These are phyloP conservation scores for Exserohilum turcica DNA, from an alignment of 2,329 filamentous ascomycete species.

Conservation along the genomic window DNA sequence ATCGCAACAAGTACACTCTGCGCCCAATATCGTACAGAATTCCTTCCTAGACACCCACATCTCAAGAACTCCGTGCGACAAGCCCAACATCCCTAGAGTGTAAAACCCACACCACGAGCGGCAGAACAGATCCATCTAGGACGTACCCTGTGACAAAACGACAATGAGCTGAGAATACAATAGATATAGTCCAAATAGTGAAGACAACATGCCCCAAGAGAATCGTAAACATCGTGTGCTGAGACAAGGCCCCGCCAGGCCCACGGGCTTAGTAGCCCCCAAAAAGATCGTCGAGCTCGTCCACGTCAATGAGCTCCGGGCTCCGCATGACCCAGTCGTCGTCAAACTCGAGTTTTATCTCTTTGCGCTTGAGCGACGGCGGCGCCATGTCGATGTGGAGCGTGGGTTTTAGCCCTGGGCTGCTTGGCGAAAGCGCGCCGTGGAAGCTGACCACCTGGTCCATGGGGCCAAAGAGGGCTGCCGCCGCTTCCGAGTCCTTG, in stretches of 20 bases:
- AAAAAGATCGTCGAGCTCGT: constrained; percentile 66
- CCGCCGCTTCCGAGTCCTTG: constrained; percentile 57
- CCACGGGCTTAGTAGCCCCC: constrained; percentile 14
- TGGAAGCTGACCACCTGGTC: constrained; percentile 48
- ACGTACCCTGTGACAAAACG: constrained; percentile 27
- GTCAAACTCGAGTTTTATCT: constrained; percentile 39
- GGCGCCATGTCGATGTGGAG: constrained; percentile 42
- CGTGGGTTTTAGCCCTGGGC: constrained; percentile 52
- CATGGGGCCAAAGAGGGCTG: constrained; percentile 56
- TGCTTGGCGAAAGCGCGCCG: constrained; percentile 48
- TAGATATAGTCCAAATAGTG: constrained; percentile 30
- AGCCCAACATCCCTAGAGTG: constrained; percentile 30
- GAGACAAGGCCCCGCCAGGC: constrained; percentile 13
- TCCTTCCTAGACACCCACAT: constrained; percentile 32
- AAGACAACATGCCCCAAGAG: constrained; percentile 32
- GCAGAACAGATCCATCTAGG: constrained; percentile 38
- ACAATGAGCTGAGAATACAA: constrained; percentile 22
- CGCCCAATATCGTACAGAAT: constrained; percentile 39
- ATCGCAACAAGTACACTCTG: constrained; percentile 31
- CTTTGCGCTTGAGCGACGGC: constrained; percentile 37
- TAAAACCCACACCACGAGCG: constrained; percentile 41
- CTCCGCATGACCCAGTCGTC: constrained; percentile 58
- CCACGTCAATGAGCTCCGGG: constrained; percentile 87
- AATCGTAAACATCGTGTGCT: constrained; percentile 40
- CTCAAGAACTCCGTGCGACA: constrained; percentile 37